Percentiles rank a stretch among this genome's conserved stretches.
Conservation (phyloP, 257 asterid species). For the Gardenia jasminoides region DNA sequence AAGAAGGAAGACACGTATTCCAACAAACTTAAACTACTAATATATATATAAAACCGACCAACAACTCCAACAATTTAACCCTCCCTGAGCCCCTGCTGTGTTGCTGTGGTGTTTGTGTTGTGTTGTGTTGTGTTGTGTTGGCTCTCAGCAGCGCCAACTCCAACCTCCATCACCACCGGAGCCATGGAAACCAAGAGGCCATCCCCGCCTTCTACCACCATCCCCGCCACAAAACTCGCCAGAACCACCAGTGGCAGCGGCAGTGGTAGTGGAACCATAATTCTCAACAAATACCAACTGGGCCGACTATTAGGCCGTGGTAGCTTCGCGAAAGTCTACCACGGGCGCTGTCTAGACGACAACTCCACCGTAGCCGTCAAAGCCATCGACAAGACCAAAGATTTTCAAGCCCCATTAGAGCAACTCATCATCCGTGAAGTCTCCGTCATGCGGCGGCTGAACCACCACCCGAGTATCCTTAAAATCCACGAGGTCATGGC, state of each 20-base stretch:
- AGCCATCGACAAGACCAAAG: slow-evolving; percentile 56
- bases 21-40: background rate
- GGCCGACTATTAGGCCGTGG: slow-evolving; percentile 87
- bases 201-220: slow-evolving; percentile 18
- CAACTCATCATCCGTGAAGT: slow-evolving; percentile 75
- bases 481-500: slow-evolving; percentile 84
- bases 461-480: slow-evolving; percentile 72
- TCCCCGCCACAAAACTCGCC: slow-evolving; percentile 19
- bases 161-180: slow-evolving; percentile 3
- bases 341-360: slow-evolving; percentile 37
- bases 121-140: background rate
- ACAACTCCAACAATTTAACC: background rate
- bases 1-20: no score
- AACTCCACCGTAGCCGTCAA: slow-evolving; percentile 59
- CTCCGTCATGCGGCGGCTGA: slow-evolving; percentile 86
- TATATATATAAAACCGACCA: slow-evolving; percentile 12
- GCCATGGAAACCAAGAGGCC: slow-evolving; percentile 36
- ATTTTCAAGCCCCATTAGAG: slow-evolving; percentile 53
- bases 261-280: slow-evolving; percentile 54
- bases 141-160: background rate
- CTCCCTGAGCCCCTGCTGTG: background rate
- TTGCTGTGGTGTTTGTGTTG: background rate
- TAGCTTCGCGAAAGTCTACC: slow-evolving; percentile 86
- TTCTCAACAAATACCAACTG: slow-evolving; percentile 68
- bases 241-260: slow-evolving; percentile 48